Conservation (phyloP, 73 alveolate genomes). For the Paramecium primaurelia region DNA sequence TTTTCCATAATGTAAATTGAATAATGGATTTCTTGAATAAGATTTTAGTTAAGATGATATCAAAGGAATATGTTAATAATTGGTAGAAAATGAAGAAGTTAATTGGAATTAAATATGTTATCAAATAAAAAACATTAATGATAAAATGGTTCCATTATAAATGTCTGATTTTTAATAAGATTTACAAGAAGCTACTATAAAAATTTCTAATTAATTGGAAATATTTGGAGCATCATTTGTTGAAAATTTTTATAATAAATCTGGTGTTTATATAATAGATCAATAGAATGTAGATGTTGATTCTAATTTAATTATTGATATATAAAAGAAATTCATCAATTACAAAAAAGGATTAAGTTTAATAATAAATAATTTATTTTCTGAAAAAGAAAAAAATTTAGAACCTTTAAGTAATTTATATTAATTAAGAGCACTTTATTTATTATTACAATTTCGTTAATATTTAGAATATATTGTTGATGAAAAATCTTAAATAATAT, state of each 20-base stretch:
- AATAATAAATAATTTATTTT: background rate
- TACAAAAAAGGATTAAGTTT: background rate
- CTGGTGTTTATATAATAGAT: background rate
- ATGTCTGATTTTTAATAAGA: background rate
- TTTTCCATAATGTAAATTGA: background rate
- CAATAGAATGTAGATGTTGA: background rate
- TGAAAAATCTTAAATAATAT: background rate
- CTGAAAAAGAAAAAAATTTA: background rate
- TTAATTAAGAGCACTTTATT: background rate
- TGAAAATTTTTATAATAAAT: background rate
- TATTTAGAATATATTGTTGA: background rate
- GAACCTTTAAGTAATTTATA: background rate
- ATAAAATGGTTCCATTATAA: background rate
- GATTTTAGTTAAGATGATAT: background rate
- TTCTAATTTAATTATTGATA: background rate
- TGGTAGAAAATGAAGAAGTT: background rate
- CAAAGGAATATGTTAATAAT: background rate
- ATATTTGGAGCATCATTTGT: slow-evolving; percentile 36
- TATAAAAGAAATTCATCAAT: background rate
- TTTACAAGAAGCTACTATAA: background rate
- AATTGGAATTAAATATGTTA: background rate
- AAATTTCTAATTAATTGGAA: background rate
- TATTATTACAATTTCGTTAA: background rate
- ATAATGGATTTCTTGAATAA: background rate
- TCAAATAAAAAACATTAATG: background rate